Evolutionary conservation across 2,329 filamentous ascomycete genomes (phyloP).

Genomic region (Sclerotinia borealis): DNA sequence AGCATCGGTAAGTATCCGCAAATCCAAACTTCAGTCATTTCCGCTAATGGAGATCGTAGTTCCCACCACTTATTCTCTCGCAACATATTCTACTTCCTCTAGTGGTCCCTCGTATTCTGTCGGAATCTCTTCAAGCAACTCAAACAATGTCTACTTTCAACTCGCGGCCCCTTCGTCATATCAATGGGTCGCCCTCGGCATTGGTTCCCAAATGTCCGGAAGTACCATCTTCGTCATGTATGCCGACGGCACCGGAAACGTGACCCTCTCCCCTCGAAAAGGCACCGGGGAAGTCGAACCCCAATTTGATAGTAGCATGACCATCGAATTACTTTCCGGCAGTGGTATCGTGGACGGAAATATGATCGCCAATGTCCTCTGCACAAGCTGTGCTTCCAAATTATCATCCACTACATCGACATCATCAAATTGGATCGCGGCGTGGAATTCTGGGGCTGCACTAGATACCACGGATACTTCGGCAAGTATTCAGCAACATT

Average conservation of each 20-base stretch:
- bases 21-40: neutral
- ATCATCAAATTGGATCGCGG: conserved; percentile 26
- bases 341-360: conserved; percentile 47
- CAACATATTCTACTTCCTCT: conserved; percentile 18
- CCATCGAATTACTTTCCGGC: conserved; percentile 40
- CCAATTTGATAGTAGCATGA: conserved; percentile 36
- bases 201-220: conserved; percentile 48
- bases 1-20: neutral
- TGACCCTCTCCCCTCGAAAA: conserved; percentile 49
- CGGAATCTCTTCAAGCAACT: conserved; percentile 22
- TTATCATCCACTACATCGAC: conserved; percentile 18
- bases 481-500: conserved; percentile 22
- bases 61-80: conserved; percentile 16
- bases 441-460: conserved; percentile 25
- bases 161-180: conserved; percentile 47
- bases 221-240: conserved; percentile 57
- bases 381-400: conserved; percentile 31
- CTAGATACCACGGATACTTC: conserved; percentile 20
- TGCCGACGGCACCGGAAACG: conserved; percentile 42
- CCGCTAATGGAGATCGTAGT: conserved; percentile 6
- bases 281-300: conserved; percentile 41
- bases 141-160: conserved; percentile 51
- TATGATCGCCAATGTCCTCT: conserved; percentile 52
- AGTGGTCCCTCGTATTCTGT: conserved; percentile 23
- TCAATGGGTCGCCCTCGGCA: conserved; percentile 52